These are phyloP conservation scores for Caryocar brasiliense DNA, from an alignment of 441 rosid species.

Conservation along the genomic window DNA sequence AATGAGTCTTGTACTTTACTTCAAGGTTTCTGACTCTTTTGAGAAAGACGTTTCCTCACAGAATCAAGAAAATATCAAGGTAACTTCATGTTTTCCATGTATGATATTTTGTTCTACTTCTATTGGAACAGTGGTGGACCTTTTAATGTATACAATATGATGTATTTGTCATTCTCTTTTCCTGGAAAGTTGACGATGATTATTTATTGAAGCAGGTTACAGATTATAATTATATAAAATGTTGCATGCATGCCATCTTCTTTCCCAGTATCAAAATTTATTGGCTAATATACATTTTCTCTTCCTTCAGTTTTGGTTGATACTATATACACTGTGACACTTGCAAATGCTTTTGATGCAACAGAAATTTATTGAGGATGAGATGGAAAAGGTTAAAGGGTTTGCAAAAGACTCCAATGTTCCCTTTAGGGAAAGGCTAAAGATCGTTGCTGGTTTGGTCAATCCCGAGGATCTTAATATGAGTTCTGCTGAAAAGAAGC, in stretches of 20 bases:
- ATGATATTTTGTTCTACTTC: no score
- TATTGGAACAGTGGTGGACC: no score
- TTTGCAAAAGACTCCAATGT: slow-evolving; percentile 61
- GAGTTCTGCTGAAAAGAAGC: slow-evolving; percentile 73
- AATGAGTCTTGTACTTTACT: slow-evolving; percentile 81
- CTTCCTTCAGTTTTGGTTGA: not conserved
- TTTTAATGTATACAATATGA: no score
- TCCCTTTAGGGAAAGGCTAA: slow-evolving; percentile 87
- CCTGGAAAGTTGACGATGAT: no score
- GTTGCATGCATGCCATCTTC: no score
- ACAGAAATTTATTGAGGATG: slow-evolving; percentile 80
- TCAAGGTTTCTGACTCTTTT: slow-evolving; percentile 52
- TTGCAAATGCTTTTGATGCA: not conserved
- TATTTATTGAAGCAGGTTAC: no score
- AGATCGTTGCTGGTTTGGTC: slow-evolving; percentile 67
- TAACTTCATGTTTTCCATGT: slow-evolving; percentile 15
- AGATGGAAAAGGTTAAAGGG: slow-evolving; percentile 81
- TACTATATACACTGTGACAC: not conserved
- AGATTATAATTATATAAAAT: no score
- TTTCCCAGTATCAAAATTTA: no score
- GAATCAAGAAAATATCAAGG: slow-evolving; percentile 62
- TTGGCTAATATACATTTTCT: not conserved
- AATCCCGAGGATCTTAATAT: slow-evolving; percentile 75
- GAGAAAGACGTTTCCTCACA: slow-evolving; percentile 52
- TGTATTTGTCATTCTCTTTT: no score